phyloP scores from a whole-genome alignment of 2,329 filamentous ascomycete species.

The Bipolaris zeicola region DNA sequence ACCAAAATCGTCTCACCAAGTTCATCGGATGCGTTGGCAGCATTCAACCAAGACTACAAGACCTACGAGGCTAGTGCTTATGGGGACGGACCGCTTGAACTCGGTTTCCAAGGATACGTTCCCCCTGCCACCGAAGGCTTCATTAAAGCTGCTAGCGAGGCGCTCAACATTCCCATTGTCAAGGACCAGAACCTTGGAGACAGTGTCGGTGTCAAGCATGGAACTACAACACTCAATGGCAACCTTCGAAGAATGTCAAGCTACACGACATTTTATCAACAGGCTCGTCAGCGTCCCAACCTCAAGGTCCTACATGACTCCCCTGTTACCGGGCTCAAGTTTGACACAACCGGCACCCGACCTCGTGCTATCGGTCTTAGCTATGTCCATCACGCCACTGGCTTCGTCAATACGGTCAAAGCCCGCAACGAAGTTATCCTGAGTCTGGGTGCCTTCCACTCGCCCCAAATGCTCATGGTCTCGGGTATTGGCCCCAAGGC shows the following conservation, averaged over 20 bases:
- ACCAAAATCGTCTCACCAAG: slow-evolving; percentile 40
- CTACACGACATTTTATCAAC: slow-evolving; percentile 40
- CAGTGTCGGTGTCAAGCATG: slow-evolving; percentile 41
- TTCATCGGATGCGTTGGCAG: slow-evolving; percentile 21
- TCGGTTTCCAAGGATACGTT: slow-evolving; percentile 40
- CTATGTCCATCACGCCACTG: slow-evolving; percentile 34
- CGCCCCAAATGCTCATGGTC: slow-evolving; percentile 50
- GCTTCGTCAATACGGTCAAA: slow-evolving; percentile 32
- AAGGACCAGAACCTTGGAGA: slow-evolving; percentile 41
- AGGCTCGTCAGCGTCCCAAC: slow-evolving; percentile 37
- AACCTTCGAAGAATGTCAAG: slow-evolving; percentile 32
- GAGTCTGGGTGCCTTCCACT: slow-evolving; percentile 43
- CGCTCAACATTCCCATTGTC: slow-evolving; percentile 40
- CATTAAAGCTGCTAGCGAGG: slow-evolving; percentile 34
- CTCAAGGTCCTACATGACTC: slow-evolving; percentile 36
- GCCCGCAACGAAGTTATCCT: slow-evolving; percentile 39
- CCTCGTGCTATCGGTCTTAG: slow-evolving; percentile 34
- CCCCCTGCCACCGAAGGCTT: slow-evolving; percentile 36
- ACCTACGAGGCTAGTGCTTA: slow-evolving; percentile 38
- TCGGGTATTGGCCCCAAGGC: slow-evolving; percentile 44
- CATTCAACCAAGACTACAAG: slow-evolving; percentile 35
- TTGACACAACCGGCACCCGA: slow-evolving; percentile 14
- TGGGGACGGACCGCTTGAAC: slow-evolving; percentile 34
- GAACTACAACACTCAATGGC: slow-evolving; percentile 31
- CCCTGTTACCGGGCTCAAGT: slow-evolving; percentile 34